Base-by-base conservation (phyloP, 2,329 filamentous ascomycete genomes). In the Ascochyta rabiei region DNA sequence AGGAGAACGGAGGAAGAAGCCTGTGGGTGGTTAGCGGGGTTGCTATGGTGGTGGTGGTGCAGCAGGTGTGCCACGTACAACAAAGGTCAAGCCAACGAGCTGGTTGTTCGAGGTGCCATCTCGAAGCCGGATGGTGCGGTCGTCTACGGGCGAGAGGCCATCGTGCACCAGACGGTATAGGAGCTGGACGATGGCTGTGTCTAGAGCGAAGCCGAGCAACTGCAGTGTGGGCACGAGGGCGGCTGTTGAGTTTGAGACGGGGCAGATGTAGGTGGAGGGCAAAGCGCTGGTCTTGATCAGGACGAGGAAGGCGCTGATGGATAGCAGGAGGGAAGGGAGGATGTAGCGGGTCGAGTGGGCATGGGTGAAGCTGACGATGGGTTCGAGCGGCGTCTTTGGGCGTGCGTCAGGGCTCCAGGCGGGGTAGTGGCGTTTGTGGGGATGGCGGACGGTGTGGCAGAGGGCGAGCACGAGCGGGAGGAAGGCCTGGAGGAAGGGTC, bases 221-320 rank as follows among this genome's bases (percentile, higher is more conserved):
- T 73, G 70, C 28, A 75, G 60, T 9, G 64, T 67, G 37, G 69
- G 67, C 35, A 74, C 61, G 41, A 63, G 48, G 33, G 62, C 55
- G 2, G 66, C 66, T 8, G 62, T 50, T 10, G 64, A 60, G 53
- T 68, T 65, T 8, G 63, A 60, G 30, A 63, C 51, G 21, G 71
- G 66, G 48, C 71, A 73, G 42, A 73, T 71, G 60, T 69, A 73
- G 4, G 68, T 71, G 21, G 71, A 72, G 13, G 62, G 67, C 41
- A 72, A 43, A 9, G 62, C 24, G 56, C 59, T 68, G n/a, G 68
- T 66, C 54, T 67, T 68, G 60, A 67, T 54, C 38, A 63, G 58
- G 47, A 66, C 60, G 24, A 71, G 65, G 58, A 71, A 71, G 57
- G 62, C 66, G 59, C 66, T 70, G 44, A 72, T 63, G 45, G 67